Conservation (phyloP, 2,329 filamentous ascomycete species). For the Colletotrichum gigasporum region DNA sequence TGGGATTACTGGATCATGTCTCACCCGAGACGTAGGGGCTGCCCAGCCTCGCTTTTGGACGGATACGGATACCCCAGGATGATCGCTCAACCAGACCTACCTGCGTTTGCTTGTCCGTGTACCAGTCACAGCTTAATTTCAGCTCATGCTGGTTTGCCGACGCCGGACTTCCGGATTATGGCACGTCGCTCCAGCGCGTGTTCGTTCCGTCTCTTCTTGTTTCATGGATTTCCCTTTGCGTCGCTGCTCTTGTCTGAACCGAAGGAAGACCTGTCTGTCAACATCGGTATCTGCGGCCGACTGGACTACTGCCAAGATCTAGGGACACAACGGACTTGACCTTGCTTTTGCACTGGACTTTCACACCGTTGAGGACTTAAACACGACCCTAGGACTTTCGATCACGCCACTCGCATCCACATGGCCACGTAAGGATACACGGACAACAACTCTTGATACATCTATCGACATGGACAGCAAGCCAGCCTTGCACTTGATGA, state of each 20-base stretch:
- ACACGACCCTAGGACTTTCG: too few relatives aligned
- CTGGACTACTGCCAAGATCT: neutral
- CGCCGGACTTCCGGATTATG: neutral
- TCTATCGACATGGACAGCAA: neutral
- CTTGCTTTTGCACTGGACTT: too few relatives aligned
- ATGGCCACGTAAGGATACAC: too few relatives aligned
- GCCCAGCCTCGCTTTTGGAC: slow-evolving; percentile 20
- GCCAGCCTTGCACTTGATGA: too few relatives aligned
- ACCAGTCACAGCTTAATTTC: slow-evolving; percentile 4
- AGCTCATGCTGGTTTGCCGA: neutral
- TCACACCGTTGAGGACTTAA: too few relatives aligned
- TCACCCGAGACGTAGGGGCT: slow-evolving; percentile 17
- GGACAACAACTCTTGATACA: neutral
- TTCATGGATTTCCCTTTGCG: slow-evolving; percentile 25
- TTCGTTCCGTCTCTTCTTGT: slow-evolving; percentile 16
- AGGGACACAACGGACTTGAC: too few relatives aligned
- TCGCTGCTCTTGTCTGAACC: slow-evolving; percentile 6
- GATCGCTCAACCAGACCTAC: neutral
- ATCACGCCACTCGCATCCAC: too few relatives aligned
- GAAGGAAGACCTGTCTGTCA: neutral
- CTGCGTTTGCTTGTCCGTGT: neutral
- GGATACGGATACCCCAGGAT: neutral
- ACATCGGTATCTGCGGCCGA: too few relatives aligned
- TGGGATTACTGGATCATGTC: slow-evolving; percentile 3
- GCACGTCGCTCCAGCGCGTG: neutral